Base-by-base conservation (phyloP, 495 filamentous ascomycete genomes). In the Neurospora tetrasperma region DNA sequence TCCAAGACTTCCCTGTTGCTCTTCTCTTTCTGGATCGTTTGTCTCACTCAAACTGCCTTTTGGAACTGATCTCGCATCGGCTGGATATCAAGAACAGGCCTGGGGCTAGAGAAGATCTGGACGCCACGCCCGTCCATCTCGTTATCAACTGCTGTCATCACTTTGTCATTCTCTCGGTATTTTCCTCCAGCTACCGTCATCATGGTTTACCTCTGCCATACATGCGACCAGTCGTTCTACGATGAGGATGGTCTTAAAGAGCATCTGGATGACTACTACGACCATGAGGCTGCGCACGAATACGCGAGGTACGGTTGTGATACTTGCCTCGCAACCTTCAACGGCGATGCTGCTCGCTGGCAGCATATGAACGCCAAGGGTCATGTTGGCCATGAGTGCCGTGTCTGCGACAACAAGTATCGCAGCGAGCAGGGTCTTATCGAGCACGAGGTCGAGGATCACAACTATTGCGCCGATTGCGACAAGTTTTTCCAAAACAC, bases 401-500 rank as follows among this genome's bases (percentile, higher is more conserved):
- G 9, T 39, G 18, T 66, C 4, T 83, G 81, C 72, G 18, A 72
- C 46, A 23, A 73, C 1, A 18, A 31, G 14, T 79, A 14, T n/a
- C 18, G 31, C 0, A 73, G 8, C 7, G 31, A 75, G 11, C 10
- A 72, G 14, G 54, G 20, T 0, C 69, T 46, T 10, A 38, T 42
- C 10, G 14, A 70, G 0, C 81, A 81, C 54, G 75, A 81, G 71
- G 69, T 71, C 12, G 35, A 76, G 0, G 27, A 71, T 0, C 82
- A 82, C 68, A 23, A 54, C 54, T 77, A 77, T 69, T 83, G 81
- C 70, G 4, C 14, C 11, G 74, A 78, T 5, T 83, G 82, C 54
- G 69, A 78, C 2, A 75, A 77, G 2, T 3, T 0, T 0, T 83
- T 82, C 66, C 11, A 40, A 11, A 82, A 70, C 70, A 4, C 18